A percentile compares a stretch with the other conserved stretches of the same genome.
Conservation (phyloP, 208 protist genomes). For the Leishmania turanica region DNA sequence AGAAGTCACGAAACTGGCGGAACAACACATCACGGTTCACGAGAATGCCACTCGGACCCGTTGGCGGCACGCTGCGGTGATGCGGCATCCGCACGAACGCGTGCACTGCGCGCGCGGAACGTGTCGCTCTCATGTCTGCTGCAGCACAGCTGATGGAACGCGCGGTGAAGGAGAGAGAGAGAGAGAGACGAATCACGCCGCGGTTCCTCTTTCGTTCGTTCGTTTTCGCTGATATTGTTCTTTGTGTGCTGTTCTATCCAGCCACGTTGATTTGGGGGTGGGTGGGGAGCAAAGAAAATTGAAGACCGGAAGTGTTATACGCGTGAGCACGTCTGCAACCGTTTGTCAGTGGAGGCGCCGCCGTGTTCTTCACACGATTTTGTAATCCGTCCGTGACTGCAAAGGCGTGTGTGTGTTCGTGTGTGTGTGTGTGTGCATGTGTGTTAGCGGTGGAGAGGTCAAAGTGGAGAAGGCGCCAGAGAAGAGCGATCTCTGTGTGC, state of each 20-base stretch:
- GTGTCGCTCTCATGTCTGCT: slow-evolving; percentile 28
- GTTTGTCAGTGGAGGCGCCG: background rate
- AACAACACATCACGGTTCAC: slow-evolving; percentile 90
- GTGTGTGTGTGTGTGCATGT: too few relatives aligned
- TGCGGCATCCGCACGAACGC: slow-evolving; percentile 90
- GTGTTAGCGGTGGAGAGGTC: background rate
- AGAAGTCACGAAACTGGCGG: slow-evolving; percentile 91
- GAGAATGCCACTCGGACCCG: slow-evolving; percentile 85
- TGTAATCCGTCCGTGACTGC: background rate
- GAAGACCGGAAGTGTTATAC: too few relatives aligned
- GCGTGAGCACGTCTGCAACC: background rate
- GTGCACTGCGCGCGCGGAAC: slow-evolving; percentile 48
- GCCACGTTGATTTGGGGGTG: background rate
- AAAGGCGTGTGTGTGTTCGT: background rate
- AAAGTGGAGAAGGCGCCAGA: background rate
- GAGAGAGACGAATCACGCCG: background rate
- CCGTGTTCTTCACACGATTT: background rate
- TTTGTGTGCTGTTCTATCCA: background rate
- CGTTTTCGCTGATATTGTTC: too few relatives aligned
- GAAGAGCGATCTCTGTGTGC: background rate
- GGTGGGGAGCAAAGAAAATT: background rate
- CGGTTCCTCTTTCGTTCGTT: background rate
- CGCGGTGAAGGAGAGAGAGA: background rate
- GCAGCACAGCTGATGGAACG: background rate
- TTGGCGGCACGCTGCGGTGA: slow-evolving; percentile 77